phyloP scores from a whole-genome alignment of 1,284 basidiomycete genomes.

The Cryptococcus sp. region DNA sequence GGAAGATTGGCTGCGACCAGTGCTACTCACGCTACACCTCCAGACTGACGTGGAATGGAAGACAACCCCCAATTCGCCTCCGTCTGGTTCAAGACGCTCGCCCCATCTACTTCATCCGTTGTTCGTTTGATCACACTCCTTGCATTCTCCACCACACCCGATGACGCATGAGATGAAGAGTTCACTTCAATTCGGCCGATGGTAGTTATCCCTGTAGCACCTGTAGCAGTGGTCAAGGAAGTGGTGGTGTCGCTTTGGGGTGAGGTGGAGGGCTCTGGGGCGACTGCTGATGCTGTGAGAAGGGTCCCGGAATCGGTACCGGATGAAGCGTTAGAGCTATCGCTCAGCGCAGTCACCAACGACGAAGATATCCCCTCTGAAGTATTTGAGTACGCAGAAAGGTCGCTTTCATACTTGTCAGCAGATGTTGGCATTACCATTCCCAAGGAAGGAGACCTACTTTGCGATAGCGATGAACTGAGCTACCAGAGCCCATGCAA shows the following conservation, averaged over 20 bases:
- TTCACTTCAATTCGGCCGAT: neutral
- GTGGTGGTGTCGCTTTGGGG: neutral
- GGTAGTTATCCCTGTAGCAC: neutral
- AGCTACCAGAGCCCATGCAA: slow-evolving; percentile 28
- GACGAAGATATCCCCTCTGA: neutral
- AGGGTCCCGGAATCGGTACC: neutral
- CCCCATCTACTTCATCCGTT: neutral
- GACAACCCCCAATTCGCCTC: slow-evolving; percentile 19
- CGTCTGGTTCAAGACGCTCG: neutral
- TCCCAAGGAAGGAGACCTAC: slow-evolving; percentile 16
- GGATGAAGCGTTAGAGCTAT: neutral
- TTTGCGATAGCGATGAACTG: slow-evolving; percentile 32
- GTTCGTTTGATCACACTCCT: neutral
- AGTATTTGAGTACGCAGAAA: neutral
- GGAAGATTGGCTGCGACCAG: no score
- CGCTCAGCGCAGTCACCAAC: neutral
- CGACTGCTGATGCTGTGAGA: neutral
- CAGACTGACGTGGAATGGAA: slow-evolving; percentile 24
- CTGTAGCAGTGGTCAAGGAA: neutral
- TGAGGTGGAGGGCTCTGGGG: neutral
- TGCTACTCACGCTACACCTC: slow-evolving; percentile 21
- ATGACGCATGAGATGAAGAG: neutral
- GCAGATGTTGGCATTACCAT: neutral
- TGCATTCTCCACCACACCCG: neutral
- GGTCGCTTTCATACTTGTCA: neutral